Percentiles rank a stretch among this genome's conserved stretches.
phyloP scores from a whole-genome alignment of 768 basidiomycete species.

The Tricholoma sp. region DNA sequence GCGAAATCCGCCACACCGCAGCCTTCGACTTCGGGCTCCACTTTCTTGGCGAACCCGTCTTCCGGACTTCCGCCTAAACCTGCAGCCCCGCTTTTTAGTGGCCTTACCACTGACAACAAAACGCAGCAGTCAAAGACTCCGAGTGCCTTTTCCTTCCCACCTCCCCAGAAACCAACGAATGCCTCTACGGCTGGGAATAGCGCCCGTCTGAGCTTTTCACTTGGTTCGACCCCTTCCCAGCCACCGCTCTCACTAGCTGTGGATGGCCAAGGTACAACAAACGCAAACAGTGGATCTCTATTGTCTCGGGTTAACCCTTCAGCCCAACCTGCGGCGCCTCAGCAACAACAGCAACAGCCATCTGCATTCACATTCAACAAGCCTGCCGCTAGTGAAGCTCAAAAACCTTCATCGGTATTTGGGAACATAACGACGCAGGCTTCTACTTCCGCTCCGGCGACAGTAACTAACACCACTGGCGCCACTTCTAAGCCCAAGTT shows the following conservation, averaged over 20 bases:
- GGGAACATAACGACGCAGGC: conserved; percentile 13
- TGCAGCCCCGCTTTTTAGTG: conserved; percentile 4
- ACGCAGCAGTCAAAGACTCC: background rate
- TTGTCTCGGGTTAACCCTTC: conserved; percentile 18
- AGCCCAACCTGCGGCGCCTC: conserved; percentile 5
- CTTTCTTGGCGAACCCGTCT: background rate
- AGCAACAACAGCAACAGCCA: conserved; percentile 3
- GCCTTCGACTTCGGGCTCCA: background rate
- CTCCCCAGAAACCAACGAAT: conserved; percentile 4
- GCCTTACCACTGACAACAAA: conserved; percentile 2
- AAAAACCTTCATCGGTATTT: conserved; percentile 19
- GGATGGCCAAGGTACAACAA: conserved; percentile 8
- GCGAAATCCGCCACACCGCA: conserved; percentile 8
- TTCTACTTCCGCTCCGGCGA: conserved; percentile 11
- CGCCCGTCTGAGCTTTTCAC: conserved; percentile 10
- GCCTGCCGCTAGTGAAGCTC: conserved; percentile 12
- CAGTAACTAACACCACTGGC: conserved; percentile 19
- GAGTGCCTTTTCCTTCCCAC: conserved; percentile 5
- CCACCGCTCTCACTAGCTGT: background rate
- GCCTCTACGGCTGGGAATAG: background rate
- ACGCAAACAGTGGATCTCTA: conserved; percentile 12
- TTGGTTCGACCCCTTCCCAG: conserved; percentile 11
- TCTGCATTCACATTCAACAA: conserved; percentile 15
- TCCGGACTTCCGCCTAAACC: conserved; percentile 13
- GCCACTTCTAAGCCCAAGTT: conserved; percentile 27